phyloP scores from a whole-genome alignment of 2,329 filamentous ascomycete genomes.

The Phialocephala subalpina region DNA sequence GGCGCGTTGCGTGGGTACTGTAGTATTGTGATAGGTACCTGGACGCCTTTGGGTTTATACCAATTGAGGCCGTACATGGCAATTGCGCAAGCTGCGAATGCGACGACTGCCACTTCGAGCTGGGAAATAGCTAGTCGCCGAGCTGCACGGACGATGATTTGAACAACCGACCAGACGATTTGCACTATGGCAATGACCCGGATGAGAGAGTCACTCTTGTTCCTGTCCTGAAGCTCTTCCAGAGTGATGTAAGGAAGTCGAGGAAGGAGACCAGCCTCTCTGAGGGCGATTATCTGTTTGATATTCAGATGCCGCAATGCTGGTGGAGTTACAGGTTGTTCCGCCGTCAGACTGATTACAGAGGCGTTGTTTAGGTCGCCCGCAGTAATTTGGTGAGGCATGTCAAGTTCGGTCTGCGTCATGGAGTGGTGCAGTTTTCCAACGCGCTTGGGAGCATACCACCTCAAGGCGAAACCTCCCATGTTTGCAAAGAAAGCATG shows the following conservation, averaged over 20 bases:
- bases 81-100: conserved; percentile 22
- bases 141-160: not conserved
- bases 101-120: conserved; percentile 21
- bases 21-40: conserved; percentile 12
- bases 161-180: conserved; percentile 11
- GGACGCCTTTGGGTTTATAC: conserved; percentile 24
- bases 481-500: conserved; percentile 22
- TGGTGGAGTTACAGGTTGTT: not conserved
- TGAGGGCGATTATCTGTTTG: conserved; percentile 3
- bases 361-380: not conserved
- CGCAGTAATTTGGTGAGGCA: not conserved
- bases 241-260: conserved; percentile 49
- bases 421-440: not conserved
- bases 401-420: not conserved
- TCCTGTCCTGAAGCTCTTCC: conserved; percentile 55
- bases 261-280: conserved; percentile 10
- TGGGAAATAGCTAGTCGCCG: conserved; percentile 10
- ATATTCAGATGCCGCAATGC: conserved; percentile 9
- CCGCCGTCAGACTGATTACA: not conserved
- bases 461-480: conserved; percentile 21
- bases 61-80: conserved; percentile 20
- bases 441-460: not conserved
- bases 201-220: conserved; percentile 42
- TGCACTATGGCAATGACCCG: conserved; percentile 19
- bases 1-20: not conserved